Conservation (phyloP, 106 monocot species). For the Dioscorea zingiberensis region DNA sequence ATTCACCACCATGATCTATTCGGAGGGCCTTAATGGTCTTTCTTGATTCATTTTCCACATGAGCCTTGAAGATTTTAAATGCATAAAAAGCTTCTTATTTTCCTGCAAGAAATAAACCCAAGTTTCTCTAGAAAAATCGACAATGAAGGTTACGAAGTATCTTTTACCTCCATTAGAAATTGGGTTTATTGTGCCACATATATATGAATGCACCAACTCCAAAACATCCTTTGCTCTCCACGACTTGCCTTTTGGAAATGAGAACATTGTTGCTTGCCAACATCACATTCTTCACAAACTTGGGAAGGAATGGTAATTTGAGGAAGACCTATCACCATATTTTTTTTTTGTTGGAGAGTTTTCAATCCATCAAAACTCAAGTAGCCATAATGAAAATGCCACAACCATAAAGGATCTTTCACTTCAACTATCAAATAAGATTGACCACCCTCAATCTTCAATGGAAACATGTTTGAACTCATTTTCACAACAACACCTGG, state of each 20-base stretch:
- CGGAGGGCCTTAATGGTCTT: neutral
- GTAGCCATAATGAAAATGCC: slow-evolving; percentile 15
- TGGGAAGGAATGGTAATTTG: slow-evolving; percentile 4
- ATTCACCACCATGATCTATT: too few species aligned
- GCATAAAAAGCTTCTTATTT: neutral
- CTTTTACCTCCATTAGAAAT: slow-evolving; percentile 19
- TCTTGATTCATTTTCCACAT: slow-evolving; percentile 1
- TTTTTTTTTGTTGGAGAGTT: slow-evolving; percentile 12
- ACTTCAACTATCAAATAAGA: neutral
- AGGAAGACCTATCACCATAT: slow-evolving; percentile 19
- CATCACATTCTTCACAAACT: slow-evolving; percentile 22
- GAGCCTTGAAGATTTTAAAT: slow-evolving; percentile 11
- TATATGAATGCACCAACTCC: slow-evolving; percentile 14
- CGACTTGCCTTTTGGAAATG: slow-evolving; percentile 19
- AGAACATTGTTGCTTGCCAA: slow-evolving; percentile 15
- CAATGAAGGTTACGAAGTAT: slow-evolving; percentile 19
- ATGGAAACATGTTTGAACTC: too few species aligned
- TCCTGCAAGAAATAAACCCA: slow-evolving; percentile 12
- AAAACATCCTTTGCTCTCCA: slow-evolving; percentile 14
- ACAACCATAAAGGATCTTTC: slow-evolving; percentile 5
- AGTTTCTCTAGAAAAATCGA: slow-evolving; percentile 13
- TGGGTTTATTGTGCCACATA: slow-evolving; percentile 14
- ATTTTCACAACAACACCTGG: too few species aligned
- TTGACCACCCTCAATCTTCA: slow-evolving; percentile 1
- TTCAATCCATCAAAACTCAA: slow-evolving; percentile 12